Evolutionary conservation across 2,329 filamentous ascomycete species (phyloP), one percentile per base, ranked within the genome.

Genomic region (Fusarium humuli): DNA sequence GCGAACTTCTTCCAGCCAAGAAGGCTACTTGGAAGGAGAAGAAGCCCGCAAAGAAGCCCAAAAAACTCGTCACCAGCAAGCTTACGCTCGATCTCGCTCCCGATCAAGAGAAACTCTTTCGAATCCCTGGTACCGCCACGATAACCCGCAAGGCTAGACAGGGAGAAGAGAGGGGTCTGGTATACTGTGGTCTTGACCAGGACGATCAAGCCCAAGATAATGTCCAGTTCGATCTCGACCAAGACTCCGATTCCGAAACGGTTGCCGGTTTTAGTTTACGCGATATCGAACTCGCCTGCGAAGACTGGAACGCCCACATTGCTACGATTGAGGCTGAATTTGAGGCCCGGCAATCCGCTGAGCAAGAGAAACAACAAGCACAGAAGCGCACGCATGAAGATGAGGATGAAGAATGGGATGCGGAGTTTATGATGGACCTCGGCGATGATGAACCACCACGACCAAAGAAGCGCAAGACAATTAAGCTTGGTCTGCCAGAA

Each of bases 81-180:
- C 86, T 97, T 60, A 94, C 90, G 66, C 85, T 99, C 16, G 96
- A 99, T 66, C 83, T 98, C 34, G 92, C 93, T 5, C 86, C 88
- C 48, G 96, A 98, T 74, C 92, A 97, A 71, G 93, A 97, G 79
- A 94, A 94, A 73, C 85, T 87, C 27, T 99, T 98, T 78, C 90
- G 90, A 59, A 88, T 95, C n/a, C 86, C 89, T 1, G 90, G 90
- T 1, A 86, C 89, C 27, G 84, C 86, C 2, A 82, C 83, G 6
- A 76, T 79, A 5, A 79, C 77, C 13, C 87, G 89, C 46, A 87
- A 88, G 48, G 85, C 89, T 63, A 87, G 86, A 27, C 79, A 90
- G 25, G 82, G 88, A 48, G 83, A 87, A 29, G 83, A 87, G 4
- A 85, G 83, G 68, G 84, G 86, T 0, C 75, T 87, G 10, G 79